Evolutionary conservation across 352 stramenopile species (phyloP), one percentile per base, ranked within the genome.

Genomic region (Hyaloperonospora arabidopsidis): DNA sequence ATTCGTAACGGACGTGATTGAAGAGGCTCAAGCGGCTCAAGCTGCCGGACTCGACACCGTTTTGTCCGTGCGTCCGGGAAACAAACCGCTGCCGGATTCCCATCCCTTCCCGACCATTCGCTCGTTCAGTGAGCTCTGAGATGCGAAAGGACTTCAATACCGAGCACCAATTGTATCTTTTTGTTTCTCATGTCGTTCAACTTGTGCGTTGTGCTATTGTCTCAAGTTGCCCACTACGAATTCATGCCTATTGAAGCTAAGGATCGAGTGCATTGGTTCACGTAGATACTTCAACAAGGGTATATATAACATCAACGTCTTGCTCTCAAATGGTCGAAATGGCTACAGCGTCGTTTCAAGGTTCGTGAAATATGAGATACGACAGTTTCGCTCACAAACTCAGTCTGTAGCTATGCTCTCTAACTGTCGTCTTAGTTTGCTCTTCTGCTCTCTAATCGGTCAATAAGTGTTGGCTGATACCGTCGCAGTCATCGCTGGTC

Each of bases 1-100:
- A 1, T 96, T 96, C 47, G 76, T 94, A 28, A 96, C 87, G 39
- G 87, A 96, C 52, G 69, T 95, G 35, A 75, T 94, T 18, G 77
- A 86, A 54, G 87, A 96, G 60, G 86, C 84, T 8, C 59, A 89
- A 45, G 87, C 87, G 10, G 87, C 87, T 4, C 58, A 75, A 7
- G 65, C 61, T 13, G 86, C 86, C 14, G 83, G 83, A 12, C 44
- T 94, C 3, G 61, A 82, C 54, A 74, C 73, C 10, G 75, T 86
- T 45, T 64, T 96, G 28, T 89, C 83, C 2, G 73, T 95, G 49
- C 84, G 87, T 47, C 85, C 85, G n/a, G 85, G 87, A 29, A 96
- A 96, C 69, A 73, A 73, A 34, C 61, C 76, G 40, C 67, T 96
- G 51, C 83, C 83, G 1, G 59, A 69, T 1, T 52, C 59, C 18